These are phyloP conservation scores for Mucor piriformis DNA, from an alignment of 371 early-diverging fungal species.

Conservation along the genomic window DNA sequence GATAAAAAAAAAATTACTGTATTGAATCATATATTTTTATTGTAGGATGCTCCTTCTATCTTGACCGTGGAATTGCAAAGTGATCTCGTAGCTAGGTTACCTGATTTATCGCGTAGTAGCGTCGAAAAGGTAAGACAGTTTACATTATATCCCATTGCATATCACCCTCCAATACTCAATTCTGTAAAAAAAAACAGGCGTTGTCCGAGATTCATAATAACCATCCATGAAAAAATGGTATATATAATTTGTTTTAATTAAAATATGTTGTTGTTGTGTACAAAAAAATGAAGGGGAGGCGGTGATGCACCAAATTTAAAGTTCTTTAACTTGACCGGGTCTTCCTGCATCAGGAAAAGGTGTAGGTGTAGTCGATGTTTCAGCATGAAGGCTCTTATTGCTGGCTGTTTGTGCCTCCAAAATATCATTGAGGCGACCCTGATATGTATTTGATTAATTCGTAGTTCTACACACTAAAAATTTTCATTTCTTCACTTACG, in stretches of 20 bases:
- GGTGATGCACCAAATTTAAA: no score
- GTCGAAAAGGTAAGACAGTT: slow-evolving; percentile 42
- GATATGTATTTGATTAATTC: not conserved
- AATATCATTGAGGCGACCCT: slow-evolving; percentile 36
- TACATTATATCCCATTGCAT: not conserved
- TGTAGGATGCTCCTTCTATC: slow-evolving; percentile 26
- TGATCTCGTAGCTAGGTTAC: slow-evolving; percentile 20
- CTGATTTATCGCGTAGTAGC: slow-evolving; percentile 34
- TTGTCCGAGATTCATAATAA: slow-evolving; percentile 22
- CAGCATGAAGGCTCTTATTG: slow-evolving; percentile 34
- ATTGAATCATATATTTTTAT: no score
- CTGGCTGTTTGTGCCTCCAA: slow-evolving; percentile 16
- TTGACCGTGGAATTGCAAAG: slow-evolving; percentile 27
- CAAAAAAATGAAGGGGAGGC: not conserved
- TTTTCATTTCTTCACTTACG: slow-evolving; percentile 22
- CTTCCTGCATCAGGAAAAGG: slow-evolving; percentile 36
- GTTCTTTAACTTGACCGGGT: slow-evolving; percentile 33
- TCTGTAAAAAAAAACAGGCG: slow-evolving; percentile 7
- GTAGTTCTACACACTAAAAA: not conserved
- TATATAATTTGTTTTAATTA: not conserved
- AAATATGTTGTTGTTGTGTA: not conserved
- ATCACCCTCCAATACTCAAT: not conserved
- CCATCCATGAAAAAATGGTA: not conserved
- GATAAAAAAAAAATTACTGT: no score
- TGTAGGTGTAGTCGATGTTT: slow-evolving; percentile 48